Percentiles rank a stretch among this genome's conserved stretches.
Conservation (phyloP, 2,329 filamentous ascomycete genomes). For the Colletotrichum chrysophilum region DNA sequence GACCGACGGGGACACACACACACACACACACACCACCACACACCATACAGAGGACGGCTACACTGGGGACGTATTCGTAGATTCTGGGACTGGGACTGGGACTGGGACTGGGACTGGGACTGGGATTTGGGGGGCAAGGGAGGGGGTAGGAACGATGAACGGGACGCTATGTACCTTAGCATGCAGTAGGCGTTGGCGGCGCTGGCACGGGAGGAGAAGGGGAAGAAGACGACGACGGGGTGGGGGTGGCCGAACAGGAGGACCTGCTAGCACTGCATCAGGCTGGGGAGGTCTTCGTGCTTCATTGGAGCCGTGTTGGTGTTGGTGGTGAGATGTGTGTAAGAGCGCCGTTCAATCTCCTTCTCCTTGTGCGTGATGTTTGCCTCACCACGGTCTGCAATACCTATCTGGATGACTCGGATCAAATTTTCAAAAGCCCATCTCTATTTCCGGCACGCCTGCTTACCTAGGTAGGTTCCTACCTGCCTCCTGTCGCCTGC, state of each 20-base stretch:
- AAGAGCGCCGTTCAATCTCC: background rate
- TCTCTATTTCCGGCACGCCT: background rate
- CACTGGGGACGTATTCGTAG: background rate
- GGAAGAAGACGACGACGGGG: background rate
- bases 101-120: background rate
- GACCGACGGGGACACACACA: constrained; percentile 26
- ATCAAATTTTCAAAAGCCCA: background rate
- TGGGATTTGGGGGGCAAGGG: background rate
- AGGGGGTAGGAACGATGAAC: background rate
- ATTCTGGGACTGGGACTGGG: background rate
- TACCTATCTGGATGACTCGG: background rate
- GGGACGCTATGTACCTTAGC: background rate
- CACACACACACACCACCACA: background rate
- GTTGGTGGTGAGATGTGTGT: background rate
- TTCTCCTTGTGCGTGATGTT: background rate
- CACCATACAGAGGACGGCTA: background rate
- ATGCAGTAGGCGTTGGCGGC: background rate
- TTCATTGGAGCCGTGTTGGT: background rate
- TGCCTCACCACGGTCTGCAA: background rate
- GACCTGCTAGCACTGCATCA: background rate
- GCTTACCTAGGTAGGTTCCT: background rate
- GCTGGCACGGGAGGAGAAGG: background rate
- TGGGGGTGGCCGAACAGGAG: constrained; percentile 9
- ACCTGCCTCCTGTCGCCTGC: background rate
- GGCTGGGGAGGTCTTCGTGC: background rate